These are phyloP conservation scores for Crithidia brevicula DNA, from an alignment of 208 protist genomes.

Conservation along the genomic window DNA sequence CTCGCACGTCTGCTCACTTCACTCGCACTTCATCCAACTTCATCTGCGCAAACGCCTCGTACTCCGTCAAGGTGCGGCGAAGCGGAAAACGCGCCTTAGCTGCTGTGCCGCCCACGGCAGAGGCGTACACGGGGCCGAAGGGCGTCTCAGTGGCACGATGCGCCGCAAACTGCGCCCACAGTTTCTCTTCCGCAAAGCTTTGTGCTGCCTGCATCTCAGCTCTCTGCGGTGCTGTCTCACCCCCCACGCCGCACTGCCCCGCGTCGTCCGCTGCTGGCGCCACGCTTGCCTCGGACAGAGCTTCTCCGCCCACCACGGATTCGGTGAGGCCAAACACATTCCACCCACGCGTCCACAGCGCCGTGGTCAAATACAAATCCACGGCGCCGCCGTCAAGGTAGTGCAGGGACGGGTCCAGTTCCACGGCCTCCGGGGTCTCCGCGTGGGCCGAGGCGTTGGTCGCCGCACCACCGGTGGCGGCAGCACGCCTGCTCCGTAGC, in stretches of 20 bases:
- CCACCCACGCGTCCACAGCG: conserved; percentile 60
- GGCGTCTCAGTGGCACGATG: conserved; percentile 16
- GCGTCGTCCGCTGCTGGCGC: too few relatives aligned
- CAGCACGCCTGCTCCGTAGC: background rate
- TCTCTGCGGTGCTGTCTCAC: background rate
- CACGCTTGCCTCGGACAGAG: too few relatives aligned
- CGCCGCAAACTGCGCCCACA: conserved; percentile 17
- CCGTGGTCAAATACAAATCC: conserved; percentile 38
- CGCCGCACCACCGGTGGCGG: background rate
- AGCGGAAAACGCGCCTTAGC: conserved; percentile 8
- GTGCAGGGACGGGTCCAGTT: conserved; percentile 47
- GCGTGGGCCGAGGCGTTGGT: background rate
- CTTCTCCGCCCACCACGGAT: conserved; percentile 26
- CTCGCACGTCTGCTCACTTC: conserved; percentile 3
- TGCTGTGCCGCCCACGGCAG: background rate
- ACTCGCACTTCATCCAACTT: conserved; percentile 2
- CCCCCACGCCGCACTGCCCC: background rate
- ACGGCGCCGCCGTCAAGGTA: conserved; percentile 37
- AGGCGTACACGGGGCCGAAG: background rate
- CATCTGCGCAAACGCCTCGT: conserved; percentile 22
- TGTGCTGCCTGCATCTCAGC: conserved; percentile 3
- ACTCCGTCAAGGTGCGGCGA: conserved; percentile 24
- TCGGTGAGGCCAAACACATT: conserved; percentile 56
- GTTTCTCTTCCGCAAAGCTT: conserved; percentile 13
- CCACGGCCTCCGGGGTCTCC: conserved; percentile 18